Base-by-base conservation (phyloP, 2,329 filamentous ascomycete species). In the Botryosphaeria dothidea region DNA sequence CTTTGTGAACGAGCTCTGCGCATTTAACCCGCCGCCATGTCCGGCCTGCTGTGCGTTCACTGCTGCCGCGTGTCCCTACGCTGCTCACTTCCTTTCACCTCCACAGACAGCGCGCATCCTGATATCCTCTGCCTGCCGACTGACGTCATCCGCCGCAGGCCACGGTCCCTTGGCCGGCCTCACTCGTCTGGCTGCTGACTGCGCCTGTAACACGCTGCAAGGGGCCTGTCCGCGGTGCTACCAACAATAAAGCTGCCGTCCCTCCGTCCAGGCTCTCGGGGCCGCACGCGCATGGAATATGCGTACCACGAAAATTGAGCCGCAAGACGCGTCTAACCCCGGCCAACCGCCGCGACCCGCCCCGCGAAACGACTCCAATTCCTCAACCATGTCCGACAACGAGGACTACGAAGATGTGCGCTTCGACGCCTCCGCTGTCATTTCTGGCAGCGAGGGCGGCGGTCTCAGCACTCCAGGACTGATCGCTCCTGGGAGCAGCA, bases 401-500 rank as follows among this genome's bases (percentile, higher is more conserved):
- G 80, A 82, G 65, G 75, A 79, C 67, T 78, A 79, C 65, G 78
- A 78, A 63, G 71, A 75, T 25, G 65, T 80, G 52, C 70, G 76
- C 38, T 65, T 77, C 8, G 73, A 78, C 58, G 71, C 77, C 2
- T 75, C 75, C 61, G 76, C 73, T 6, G 69, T 79, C 25, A 70
- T 78, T 17, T 69, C 72, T 48, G 77, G 77, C 54, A 74, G 74
- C 60, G 72, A 67, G 62, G 73, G 72, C 51, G 68, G 65, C 19
- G 69, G 71, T 56, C 70, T 72, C 6, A 71, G 69, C 7, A 71
- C 69, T 1, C 71, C 71, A 19, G 64, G 65, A 34, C 48, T 72
- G 65, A 68, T 62, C 56, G n/a, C 62, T 38, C 41, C 56, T 54
- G 49, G 49, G 25, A 43, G 67, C 25, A 68, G 68, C 46, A 65